phyloP scores from a whole-genome alignment of 1,139 yeast genomes.

The Saccharomyces hybrid region DNA sequence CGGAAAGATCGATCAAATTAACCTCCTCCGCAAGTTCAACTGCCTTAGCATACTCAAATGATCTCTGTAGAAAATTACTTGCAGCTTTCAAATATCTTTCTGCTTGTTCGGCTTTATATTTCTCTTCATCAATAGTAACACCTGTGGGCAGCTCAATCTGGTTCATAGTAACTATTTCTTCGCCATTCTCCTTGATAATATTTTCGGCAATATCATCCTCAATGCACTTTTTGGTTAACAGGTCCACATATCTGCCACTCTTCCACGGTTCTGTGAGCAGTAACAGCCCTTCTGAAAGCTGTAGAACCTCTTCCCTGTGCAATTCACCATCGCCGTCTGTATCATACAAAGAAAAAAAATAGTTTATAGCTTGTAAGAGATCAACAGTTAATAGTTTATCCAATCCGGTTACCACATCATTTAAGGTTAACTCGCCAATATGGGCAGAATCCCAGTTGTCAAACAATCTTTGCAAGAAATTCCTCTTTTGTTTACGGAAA shows the following conservation, averaged over 20 bases:
- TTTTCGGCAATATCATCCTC: constrained; percentile 61
- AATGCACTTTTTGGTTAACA: constrained; percentile 51
- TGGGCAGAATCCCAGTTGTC: constrained; percentile 58
- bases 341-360: constrained; percentile 73
- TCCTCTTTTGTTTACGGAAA: constrained; percentile 28
- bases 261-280: constrained; percentile 81
- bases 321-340: constrained; percentile 50
- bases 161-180: constrained; percentile 26
- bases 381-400: constrained; percentile 65
- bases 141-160: constrained; percentile 49
- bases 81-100: constrained; percentile 84
- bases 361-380: constrained; percentile 69
- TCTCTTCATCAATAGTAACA: constrained; percentile 53
- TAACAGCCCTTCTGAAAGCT: constrained; percentile 78
- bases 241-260: constrained; percentile 55
- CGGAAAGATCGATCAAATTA: constrained; percentile 35
- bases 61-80: constrained; percentile 75
- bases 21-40: constrained; percentile 40
- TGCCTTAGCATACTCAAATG: constrained; percentile 86
- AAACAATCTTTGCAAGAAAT: constrained; percentile 59
- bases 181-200: constrained; percentile 35
- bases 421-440: constrained; percentile 52
- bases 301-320: constrained; percentile 71
- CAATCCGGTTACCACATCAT: constrained; percentile 66
- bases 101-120: constrained; percentile 60